phyloP scores from a whole-genome alignment of 768 basidiomycete species.

The Kwoniella mangroviensis region DNA sequence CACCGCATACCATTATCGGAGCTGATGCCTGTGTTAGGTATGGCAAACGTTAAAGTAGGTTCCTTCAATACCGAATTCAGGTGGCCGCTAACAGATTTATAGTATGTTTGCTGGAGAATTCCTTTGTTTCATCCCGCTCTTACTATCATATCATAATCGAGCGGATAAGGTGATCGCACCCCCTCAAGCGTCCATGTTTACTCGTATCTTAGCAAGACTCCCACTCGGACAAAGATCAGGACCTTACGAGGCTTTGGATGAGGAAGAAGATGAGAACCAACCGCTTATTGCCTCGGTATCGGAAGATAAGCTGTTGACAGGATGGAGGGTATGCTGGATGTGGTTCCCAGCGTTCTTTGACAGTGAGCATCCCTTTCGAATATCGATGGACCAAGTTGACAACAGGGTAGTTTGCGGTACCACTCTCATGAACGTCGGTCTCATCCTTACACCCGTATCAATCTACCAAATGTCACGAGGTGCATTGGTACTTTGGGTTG shows the following conservation, averaged over 20 bases:
- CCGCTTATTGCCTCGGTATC: background rate
- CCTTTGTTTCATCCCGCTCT: conserved; percentile 61
- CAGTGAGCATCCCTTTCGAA: conserved; percentile 35
- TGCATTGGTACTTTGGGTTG: conserved; percentile 91
- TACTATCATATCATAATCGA: conserved; percentile 45
- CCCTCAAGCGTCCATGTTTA: conserved; percentile 36
- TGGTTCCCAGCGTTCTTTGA: conserved; percentile 57
- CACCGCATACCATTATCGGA: conserved; percentile 29
- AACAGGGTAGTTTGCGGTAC: conserved; percentile 65
- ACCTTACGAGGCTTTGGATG: conserved; percentile 22
- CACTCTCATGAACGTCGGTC: conserved; percentile 87
- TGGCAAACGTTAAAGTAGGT: conserved; percentile 57
- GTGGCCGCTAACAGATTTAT: conserved; percentile 1
- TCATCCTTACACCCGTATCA: conserved; percentile 93
- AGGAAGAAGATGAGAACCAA: conserved; percentile 17
- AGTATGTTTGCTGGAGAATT: conserved; percentile 79
- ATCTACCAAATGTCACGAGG: conserved; percentile 91
- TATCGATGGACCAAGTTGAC: background rate
- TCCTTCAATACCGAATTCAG: background rate
- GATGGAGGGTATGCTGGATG: conserved; percentile 47
- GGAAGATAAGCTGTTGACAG: conserved; percentile 29
- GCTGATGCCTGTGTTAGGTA: conserved; percentile 52
- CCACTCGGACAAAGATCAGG: conserved; percentile 22
- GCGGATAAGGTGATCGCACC: conserved; percentile 3
- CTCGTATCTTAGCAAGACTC: conserved; percentile 25